These are phyloP conservation scores for Celoporthe dispersa DNA, from an alignment of 2,329 filamentous ascomycete genomes.

Conservation along the genomic window DNA sequence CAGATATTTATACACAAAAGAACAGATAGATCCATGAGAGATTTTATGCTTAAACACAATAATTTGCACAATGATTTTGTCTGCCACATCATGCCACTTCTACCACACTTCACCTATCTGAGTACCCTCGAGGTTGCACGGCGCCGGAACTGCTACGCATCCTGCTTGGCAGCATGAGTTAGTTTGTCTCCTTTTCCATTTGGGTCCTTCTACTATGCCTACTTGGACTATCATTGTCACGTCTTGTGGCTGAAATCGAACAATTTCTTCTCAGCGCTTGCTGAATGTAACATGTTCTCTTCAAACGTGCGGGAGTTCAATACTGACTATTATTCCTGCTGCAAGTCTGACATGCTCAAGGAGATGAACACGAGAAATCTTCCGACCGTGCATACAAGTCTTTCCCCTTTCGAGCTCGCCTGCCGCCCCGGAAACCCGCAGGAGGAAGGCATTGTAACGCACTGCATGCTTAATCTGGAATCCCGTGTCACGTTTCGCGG, in stretches of 20 bases:
- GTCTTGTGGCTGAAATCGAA: not conserved
- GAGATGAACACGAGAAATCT: not conserved
- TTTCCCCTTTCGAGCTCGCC: not conserved
- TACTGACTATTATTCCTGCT: not conserved
- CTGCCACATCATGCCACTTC: constrained; percentile 1
- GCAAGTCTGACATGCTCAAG: not conserved
- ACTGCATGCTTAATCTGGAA: not conserved
- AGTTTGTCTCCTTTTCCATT: not conserved
- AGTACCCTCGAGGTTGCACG: not conserved
- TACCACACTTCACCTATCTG: not conserved
- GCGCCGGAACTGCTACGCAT: not conserved
- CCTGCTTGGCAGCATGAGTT: not conserved
- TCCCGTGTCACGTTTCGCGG: not conserved
- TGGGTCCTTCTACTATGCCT: not conserved
- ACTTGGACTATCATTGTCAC: not conserved
- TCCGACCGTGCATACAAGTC: not conserved
- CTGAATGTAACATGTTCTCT: not conserved
- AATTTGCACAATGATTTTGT: not conserved
- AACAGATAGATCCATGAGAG: not conserved
- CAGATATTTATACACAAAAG: not conserved
- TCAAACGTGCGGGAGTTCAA: not conserved
- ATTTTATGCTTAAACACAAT: not conserved
- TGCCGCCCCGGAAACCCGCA: not conserved
- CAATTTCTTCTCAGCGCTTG: not conserved
- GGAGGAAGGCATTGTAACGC: not conserved